Evolutionary conservation across 2,329 filamentous ascomycete species (phyloP).

Genomic region (Didymellaceae sp.): DNA sequence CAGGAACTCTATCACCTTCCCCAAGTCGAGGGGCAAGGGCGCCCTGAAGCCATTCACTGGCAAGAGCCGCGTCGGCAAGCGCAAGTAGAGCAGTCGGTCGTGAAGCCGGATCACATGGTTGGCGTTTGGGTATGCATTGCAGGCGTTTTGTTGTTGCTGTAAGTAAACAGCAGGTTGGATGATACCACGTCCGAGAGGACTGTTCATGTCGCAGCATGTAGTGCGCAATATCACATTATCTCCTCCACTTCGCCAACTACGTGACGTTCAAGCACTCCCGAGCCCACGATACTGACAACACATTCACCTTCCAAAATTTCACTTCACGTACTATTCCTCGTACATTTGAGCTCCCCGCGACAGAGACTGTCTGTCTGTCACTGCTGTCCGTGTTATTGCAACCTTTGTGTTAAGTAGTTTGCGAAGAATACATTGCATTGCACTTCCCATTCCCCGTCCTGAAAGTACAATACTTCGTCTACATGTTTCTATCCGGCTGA

Average conservation of each 20-base stretch:
- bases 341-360: no score
- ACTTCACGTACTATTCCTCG: no score
- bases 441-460: no score
- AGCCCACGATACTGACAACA: no score
- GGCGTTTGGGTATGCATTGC: constrained; percentile 24
- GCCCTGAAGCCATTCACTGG: constrained; percentile 44
- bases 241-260: background rate
- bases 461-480: no score
- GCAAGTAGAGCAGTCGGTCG: constrained; percentile 16
- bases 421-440: no score
- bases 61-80: constrained; percentile 34
- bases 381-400: no score
- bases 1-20: constrained; percentile 50
- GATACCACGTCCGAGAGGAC: constrained; percentile 34
- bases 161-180: constrained; percentile 20
- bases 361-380: no score
- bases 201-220: constrained; percentile 11
- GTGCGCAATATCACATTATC: constrained; percentile 7
- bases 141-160: constrained; percentile 19
- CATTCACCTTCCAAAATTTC: no score
- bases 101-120: constrained; percentile 19
- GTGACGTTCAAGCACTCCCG: no score
- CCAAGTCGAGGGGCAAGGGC: constrained; percentile 40
- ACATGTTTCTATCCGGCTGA: no score
- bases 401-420: no score